phyloP scores from a whole-genome alignment of 768 basidiomycete genomes.

The Rubroboletus pulcherrimus region DNA sequence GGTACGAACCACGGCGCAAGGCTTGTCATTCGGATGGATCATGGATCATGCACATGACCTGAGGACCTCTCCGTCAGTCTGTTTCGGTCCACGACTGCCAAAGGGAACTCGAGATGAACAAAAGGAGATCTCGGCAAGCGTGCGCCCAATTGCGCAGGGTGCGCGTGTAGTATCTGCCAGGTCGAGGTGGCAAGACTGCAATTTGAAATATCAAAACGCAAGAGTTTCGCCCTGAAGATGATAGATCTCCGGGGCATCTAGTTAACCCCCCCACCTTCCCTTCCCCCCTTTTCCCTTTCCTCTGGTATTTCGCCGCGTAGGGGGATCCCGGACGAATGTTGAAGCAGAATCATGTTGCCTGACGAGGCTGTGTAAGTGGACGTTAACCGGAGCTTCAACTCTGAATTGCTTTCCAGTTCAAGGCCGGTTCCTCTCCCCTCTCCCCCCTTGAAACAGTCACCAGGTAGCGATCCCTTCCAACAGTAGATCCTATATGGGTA shows the following conservation, averaged over 20 bases:
- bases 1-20: not conserved
- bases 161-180: too few relatives aligned
- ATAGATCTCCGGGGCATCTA: not conserved
- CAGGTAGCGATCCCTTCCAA: not conserved
- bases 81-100: not conserved
- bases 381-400: conserved; percentile 8
- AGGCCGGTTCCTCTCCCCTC: not conserved
- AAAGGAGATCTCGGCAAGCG: not conserved
- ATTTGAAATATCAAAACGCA: conserved; percentile 22
- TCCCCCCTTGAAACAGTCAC: not conserved
- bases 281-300: not conserved
- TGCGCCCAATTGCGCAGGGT: not conserved
- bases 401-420: not conserved
- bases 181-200: too few relatives aligned
- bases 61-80: too few relatives aligned
- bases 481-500: not conserved
- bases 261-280: not conserved
- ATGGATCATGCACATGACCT: not conserved
- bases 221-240: conserved; percentile 10
- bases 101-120: not conserved
- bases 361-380: not conserved
- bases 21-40: not conserved
- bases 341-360: not conserved
- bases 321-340: not conserved
- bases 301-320: not conserved